Evolutionary conservation across 768 basidiomycete species (phyloP), one percentile per base, ranked within the genome.

Genomic region (Lentinula raphanica): DNA sequence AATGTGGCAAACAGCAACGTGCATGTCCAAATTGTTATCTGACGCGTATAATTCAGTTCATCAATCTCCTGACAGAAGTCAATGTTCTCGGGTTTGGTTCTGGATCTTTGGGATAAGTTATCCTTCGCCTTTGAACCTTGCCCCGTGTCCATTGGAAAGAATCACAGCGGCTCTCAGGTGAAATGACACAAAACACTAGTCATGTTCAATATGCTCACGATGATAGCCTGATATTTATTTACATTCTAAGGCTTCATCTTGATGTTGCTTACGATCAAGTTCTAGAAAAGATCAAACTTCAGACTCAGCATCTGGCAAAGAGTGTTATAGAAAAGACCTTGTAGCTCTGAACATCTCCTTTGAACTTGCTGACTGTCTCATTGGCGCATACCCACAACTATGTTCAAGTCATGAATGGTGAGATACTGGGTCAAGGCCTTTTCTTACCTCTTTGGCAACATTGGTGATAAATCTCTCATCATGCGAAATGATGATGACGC

Each of bases 371-470:
- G 31, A 92, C 90, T 0, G 86, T 87, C 53, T 82, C 86, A 66
- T 94, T 90, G 29, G 85, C 87, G 65, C 95, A 98, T 9, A 97
- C 94, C 92, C 94, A 98, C 21, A 98, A 80, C 91, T 94, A 67
- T 8, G 53, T 17, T 3, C 25, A 23, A 12, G 19, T 3, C 40
- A 62, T 38, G 9, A 40, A 49, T 15, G 1, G 29, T 60, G 58
- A 59, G 63, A 58, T 25, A 2, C 5, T 39, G 11, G 17, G 13
- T 25, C 19, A 0, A 3, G 40, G 54, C 28, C 40, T n/a, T 12
- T 28, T 63, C 80, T 27, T 63, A 90, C 92, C 79, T 94, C 87
- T 69, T 83, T 85, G 3, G 92, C 88, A 19, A 94, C 93, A 15
- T 84, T 87, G 15, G 92, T 95, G 65, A 95, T 96, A 70, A 96